These are phyloP conservation scores for Thozetella sp. DNA, from an alignment of 495 filamentous ascomycete genomes.

Conservation along the genomic window DNA sequence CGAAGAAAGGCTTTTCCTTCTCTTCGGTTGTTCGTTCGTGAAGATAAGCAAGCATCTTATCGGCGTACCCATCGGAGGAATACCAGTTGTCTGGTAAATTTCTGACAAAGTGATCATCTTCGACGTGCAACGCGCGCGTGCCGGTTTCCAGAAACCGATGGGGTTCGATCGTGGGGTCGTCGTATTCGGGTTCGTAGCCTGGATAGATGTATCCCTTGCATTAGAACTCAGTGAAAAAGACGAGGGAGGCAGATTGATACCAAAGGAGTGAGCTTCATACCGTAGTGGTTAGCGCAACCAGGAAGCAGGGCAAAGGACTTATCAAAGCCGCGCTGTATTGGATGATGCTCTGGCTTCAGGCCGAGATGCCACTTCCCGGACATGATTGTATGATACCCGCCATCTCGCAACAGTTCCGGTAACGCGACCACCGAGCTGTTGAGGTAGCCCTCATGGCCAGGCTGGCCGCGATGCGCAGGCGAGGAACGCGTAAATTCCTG, in stretches of 20 bases:
- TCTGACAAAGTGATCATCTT: constrained; percentile 46
- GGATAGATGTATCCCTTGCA: no score
- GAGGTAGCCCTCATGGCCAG: constrained; percentile 67
- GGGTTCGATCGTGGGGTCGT: constrained; percentile 19
- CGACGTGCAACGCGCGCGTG: constrained; percentile 48
- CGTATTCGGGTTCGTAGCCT: constrained; percentile 27
- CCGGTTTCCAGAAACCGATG: background rate
- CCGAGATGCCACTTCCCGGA: constrained; percentile 64
- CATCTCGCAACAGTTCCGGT: constrained; percentile 62
- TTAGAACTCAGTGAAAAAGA: no score
- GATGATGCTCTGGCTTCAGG: constrained; percentile 35
- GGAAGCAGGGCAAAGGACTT: constrained; percentile 42
- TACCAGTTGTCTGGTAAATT: constrained; percentile 57
- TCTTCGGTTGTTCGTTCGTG: constrained; percentile 50
- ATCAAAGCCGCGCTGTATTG: constrained; percentile 44
- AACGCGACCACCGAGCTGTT: constrained; percentile 64
- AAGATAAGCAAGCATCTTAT: constrained; percentile 55
- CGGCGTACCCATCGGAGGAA: constrained; percentile 54
- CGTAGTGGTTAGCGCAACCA: constrained; percentile 60
- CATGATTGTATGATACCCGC: constrained; percentile 65
- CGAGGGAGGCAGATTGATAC: no score
- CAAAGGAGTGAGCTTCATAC: constrained; percentile 56
- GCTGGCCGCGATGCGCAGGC: constrained; percentile 46
- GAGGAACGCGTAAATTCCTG: constrained; percentile 37
- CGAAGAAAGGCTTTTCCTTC: constrained; percentile 59